Evolutionary conservation across 2,329 filamentous ascomycete species (phyloP), one percentile per base, ranked within the genome.

Genomic region (Fusarium guadeloupense): DNA sequence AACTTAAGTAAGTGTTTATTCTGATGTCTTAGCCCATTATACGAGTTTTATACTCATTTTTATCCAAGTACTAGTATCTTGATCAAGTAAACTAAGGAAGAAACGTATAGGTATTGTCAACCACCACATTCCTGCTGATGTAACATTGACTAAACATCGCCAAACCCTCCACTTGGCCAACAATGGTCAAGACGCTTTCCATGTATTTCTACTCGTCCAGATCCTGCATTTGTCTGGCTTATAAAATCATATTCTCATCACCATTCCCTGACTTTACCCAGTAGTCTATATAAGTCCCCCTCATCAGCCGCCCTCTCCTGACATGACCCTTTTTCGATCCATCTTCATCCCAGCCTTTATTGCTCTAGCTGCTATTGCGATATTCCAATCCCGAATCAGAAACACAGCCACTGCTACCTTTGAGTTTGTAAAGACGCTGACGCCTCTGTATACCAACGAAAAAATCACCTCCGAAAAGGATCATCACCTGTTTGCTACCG

Each of bases 401-500:
- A 56, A 71, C 41, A 48, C 69, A 16, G 59, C 59, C 6, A 55
- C 55, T 35, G 47, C 49, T 25, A 37, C 64, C 13, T 41, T 69
- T 41, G 68, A 67, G 23, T 43, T 66, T 21, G 5, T 58, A 37
- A 58, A 56, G 35, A 54, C 54, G 40, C 40, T 55, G 13, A 51
- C 52, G 16, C 42, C 35, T 23, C 14, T 52, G 6, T 46, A 46
- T 12, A 20, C 16, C 52, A 13, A 17, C 46, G 26, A 43, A 20
- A 45, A 43, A 16, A 40, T 31, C 30, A 46, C 41, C 39, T 26
- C 44, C 28, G 39, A 34, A 50, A 59, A 47, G 51, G 38, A 58
- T 17, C 66, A 68, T 31, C 64, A 69, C 50, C 72, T 76, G 46
- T 66, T 71, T 67, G 71, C 73, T 19, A 74, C 79, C 62, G 80